Conservation (phyloP, 2,329 filamentous ascomycete genomes). For the Xylariales sp. region DNA sequence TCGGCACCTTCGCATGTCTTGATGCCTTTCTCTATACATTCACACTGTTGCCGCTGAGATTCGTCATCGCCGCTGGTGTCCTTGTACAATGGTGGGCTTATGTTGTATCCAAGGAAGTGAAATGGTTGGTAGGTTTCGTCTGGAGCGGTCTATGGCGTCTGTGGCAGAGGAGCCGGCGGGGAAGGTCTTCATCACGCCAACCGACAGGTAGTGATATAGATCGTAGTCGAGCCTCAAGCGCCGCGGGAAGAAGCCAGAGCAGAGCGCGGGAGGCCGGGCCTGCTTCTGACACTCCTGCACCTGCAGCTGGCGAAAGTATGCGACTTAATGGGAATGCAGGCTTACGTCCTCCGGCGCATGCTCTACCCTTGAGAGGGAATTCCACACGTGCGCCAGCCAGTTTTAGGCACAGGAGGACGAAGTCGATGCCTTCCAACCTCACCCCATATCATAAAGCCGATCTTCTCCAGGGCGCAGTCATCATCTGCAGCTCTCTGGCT, state of each 20-base stretch:
- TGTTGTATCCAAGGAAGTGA: constrained; percentile 65
- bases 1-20: constrained; percentile 85
- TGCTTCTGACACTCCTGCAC: too few species aligned
- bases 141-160: constrained; percentile 75
- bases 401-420: constrained; percentile 65
- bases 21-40: constrained; percentile 97
- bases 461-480: constrained; percentile 82
- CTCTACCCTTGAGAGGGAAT: too few species aligned
- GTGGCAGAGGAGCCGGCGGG: constrained; percentile 60
- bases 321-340: constrained; percentile 16
- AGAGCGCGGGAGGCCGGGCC: too few species aligned
- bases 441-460: constrained; percentile 92
- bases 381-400: constrained; percentile 21
- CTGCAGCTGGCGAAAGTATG: too few species aligned
- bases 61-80: constrained; percentile 74
- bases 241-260: constrained; percentile 35
- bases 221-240: constrained; percentile 22
- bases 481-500: constrained; percentile 78
- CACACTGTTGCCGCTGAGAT: constrained; percentile 88
- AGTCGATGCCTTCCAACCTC: constrained; percentile 79
- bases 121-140: constrained; percentile 71
- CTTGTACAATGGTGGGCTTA: constrained; percentile 74
- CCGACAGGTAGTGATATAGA: constrained; percentile 12
- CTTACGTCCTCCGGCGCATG: constrained; percentile 28
- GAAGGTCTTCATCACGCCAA: constrained; percentile 28